Conservation (phyloP, 2,329 filamentous ascomycete genomes). For the Ophiostoma triangulosporum region DNA sequence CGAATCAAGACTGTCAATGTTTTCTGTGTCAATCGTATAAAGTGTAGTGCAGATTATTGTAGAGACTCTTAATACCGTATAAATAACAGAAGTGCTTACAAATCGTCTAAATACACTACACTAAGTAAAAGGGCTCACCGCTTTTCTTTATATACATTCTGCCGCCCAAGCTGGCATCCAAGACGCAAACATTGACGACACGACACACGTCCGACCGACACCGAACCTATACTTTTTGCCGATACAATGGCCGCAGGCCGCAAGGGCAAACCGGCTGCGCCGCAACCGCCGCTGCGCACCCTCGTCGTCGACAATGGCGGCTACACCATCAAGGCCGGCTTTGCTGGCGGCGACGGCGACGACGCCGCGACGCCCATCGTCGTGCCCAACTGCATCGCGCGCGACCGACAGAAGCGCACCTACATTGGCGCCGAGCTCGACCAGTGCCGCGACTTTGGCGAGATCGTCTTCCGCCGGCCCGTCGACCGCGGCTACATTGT, state of each 20-base stretch:
- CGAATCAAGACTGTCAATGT: too few species aligned
- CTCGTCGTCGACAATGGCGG: constrained; percentile 91
- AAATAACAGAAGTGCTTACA: too few species aligned
- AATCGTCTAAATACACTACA: not conserved
- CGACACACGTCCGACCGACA: not conserved
- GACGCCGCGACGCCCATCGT: constrained; percentile 41
- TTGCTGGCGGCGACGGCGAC: constrained; percentile 33
- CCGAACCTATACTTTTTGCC: not conserved
- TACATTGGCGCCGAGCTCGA: constrained; percentile 69
- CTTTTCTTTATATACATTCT: not conserved
- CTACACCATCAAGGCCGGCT: constrained; percentile 81
- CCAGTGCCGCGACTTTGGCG: constrained; percentile 75
- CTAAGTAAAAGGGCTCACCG: not conserved
- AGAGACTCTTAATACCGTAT: too few species aligned
- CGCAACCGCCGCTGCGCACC: constrained; percentile 47
- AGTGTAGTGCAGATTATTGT: too few species aligned
- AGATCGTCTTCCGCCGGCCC: constrained; percentile 72
- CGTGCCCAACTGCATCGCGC: constrained; percentile 80
- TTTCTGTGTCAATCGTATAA: too few species aligned
- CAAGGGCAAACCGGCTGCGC: constrained; percentile 34
- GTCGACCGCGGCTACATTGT: constrained; percentile 92
- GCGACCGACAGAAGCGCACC: constrained; percentile 62
- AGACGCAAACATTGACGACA: not conserved
- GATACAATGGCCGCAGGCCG: constrained; percentile 29
- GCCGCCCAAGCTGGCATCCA: not conserved